Percentiles rank a stretch among this genome's conserved stretches.
phyloP scores from a whole-genome alignment of 1,284 basidiomycete species.

The Earliella scabrosa region DNA sequence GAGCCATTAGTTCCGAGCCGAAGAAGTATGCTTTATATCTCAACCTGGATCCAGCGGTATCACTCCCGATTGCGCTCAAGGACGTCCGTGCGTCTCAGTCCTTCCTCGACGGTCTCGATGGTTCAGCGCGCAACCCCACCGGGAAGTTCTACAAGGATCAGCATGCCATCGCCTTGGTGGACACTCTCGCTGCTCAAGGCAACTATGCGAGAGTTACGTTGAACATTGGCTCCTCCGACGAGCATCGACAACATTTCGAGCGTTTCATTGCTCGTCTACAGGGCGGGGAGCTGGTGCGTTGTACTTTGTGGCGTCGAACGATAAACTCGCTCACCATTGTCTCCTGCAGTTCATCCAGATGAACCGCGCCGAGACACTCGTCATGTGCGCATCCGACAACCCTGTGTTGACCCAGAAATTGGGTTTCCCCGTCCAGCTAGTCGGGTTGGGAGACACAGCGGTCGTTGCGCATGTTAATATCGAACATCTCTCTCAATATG shows the following conservation, averaged over 20 bases:
- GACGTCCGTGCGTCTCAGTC: constrained; percentile 26
- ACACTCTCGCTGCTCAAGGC: constrained; percentile 25
- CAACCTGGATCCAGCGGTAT: constrained; percentile 27
- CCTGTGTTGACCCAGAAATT: constrained; percentile 24
- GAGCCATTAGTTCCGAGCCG: not conserved
- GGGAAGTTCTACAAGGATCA: constrained; percentile 37
- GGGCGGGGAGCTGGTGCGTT: constrained; percentile 26
- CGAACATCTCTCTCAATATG: constrained; percentile 29
- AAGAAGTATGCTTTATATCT: constrained; percentile 17
- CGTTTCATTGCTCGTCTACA: constrained; percentile 28
- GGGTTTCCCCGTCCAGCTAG: constrained; percentile 24
- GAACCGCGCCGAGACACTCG: constrained; percentile 29
- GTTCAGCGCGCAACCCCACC: constrained; percentile 19
- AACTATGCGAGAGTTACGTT: constrained; percentile 27
- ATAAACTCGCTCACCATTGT: not conserved
- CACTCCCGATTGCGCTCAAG: constrained; percentile 25
- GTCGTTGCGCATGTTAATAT: constrained; percentile 32
- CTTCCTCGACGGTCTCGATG: constrained; percentile 21
- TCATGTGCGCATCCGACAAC: constrained; percentile 31
- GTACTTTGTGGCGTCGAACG: not conserved
- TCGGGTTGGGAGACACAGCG: constrained; percentile 24
- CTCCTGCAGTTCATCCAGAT: constrained; percentile 31
- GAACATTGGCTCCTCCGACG: constrained; percentile 16
- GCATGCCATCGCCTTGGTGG: constrained; percentile 22
- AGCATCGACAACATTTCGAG: constrained; percentile 28